Evolutionary conservation across 805 yeast species (phyloP).

Genomic region (Ogataea degrootiae): DNA sequence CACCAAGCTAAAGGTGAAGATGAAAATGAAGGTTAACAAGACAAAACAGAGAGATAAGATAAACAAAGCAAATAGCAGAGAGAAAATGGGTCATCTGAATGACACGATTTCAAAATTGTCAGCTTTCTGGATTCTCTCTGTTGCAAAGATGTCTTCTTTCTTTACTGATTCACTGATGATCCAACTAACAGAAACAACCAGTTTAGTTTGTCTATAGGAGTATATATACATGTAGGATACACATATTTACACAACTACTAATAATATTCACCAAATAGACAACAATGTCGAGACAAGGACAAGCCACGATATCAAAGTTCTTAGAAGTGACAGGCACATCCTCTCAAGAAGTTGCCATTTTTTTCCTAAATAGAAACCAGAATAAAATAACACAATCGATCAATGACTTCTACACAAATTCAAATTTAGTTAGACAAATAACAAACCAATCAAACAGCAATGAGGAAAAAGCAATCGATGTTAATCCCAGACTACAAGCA

Average conservation of each 20-base stretch:
- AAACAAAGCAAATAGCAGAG: too few relatives aligned
- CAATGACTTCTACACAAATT: slow-evolving; percentile 21
- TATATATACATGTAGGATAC: too few relatives aligned
- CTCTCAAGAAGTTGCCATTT: slow-evolving; percentile 31
- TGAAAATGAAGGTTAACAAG: too few relatives aligned
- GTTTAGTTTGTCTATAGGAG: too few relatives aligned
- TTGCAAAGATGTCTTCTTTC: too few relatives aligned
- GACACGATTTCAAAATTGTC: too few relatives aligned
- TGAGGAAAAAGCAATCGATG: not conserved
- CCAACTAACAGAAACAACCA: too few relatives aligned
- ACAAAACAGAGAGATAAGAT: too few relatives aligned
- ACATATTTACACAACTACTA: too few relatives aligned
- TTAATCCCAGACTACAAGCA: slow-evolving; percentile 18
- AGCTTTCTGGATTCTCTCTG: too few relatives aligned
- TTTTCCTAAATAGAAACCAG: slow-evolving; percentile 27
- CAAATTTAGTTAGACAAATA: slow-evolving; percentile 11
- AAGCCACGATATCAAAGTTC: slow-evolving; percentile 29
- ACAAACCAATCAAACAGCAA: slow-evolving; percentile 1
- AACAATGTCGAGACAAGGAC: slow-evolving; percentile 1
- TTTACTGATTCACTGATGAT: too few relatives aligned
- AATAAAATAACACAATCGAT: slow-evolving; percentile 19
- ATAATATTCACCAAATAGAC: not conserved
- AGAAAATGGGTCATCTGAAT: too few relatives aligned
- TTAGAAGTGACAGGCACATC: slow-evolving; percentile 37
- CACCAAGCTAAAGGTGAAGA: slow-evolving; percentile 1